These are phyloP conservation scores for Gypsophila paniculata DNA, from an alignment of 179 eudicot genomes.

Conservation along the genomic window DNA sequence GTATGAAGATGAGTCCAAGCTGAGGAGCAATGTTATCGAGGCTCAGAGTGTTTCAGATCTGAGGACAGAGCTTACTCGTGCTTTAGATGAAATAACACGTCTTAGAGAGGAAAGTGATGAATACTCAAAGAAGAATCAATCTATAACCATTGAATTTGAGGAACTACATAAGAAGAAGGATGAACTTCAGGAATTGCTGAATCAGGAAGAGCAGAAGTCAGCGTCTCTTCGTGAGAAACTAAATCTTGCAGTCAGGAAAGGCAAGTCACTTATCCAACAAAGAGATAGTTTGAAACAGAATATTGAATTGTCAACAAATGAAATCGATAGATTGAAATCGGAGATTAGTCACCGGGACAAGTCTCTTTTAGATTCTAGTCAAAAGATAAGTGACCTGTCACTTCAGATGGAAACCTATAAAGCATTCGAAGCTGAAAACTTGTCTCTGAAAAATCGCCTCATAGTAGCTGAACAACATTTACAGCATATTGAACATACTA, in stretches of 20 bases:
- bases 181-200: conserved; percentile 57
- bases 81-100: conserved; percentile 40
- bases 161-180: conserved; percentile 32
- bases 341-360: conserved; percentile 44
- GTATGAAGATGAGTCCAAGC: conserved; percentile 30
- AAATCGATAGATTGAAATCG: conserved; percentile 56
- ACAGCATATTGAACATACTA: conserved; percentile 50
- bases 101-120: conserved; percentile 61
- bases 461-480: conserved; percentile 45
- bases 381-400: conserved; percentile 51
- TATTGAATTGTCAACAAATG: conserved; percentile 52
- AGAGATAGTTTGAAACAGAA: conserved; percentile 79
- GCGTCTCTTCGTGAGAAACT: conserved; percentile 81
- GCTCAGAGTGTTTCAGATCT: conserved; percentile 35
- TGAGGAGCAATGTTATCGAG: conserved; percentile 28
- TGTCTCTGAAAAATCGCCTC: conserved; percentile 48
- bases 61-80: conserved; percentile 52
- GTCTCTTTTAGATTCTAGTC: conserved; percentile 46
- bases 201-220: conserved; percentile 90
- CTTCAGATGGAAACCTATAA: conserved; percentile 41
- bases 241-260: conserved; percentile 90
- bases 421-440: conserved; percentile 51
- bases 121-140: conserved; percentile 42
- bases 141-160: conserved; percentile 51
- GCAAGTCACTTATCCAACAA: conserved; percentile 83